Evolutionary conservation across 345 rosid genomes (phyloP), one percentile per base, ranked within the genome.

Genomic region (Punica granatum): DNA sequence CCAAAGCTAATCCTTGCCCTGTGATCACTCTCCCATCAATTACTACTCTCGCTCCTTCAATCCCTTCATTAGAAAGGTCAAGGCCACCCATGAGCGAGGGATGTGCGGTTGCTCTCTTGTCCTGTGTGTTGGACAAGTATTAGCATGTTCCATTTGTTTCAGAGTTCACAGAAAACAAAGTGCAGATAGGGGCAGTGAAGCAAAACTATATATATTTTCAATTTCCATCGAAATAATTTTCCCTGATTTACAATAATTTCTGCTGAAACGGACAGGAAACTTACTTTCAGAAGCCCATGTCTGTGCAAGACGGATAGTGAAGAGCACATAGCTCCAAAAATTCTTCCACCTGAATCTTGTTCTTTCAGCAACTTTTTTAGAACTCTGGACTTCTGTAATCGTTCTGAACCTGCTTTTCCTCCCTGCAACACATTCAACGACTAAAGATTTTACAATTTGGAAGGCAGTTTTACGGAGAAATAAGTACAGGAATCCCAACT

Each of bases 21-120:
- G 97, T 93, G 68, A 93, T 93, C 75, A 93, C 74, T 68, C 84
- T 90, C 59, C 96, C 96, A 58, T 93, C 96, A 63, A 93, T 85
- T 34, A 93, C 97, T 48, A 90, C 87, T 67, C 79, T 85, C 31
- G 92, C 82, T 26, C 84, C 88, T 67, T 82, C 78, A 0, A 73
- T 72, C 46, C 67, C 81, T 39, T 68, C 73, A 68, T 56, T 63
- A 31, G 72, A 34, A 16, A 78, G 73, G 67, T 71, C 63, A 16
- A 78, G 72, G 68, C 73, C 56, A 16, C 69, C 82, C 54, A 65
- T 61, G 65, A 75, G 70, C 6, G 81, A 80, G 43, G 88, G 85
- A 72, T 88, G 89, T 54, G 81, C 84, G 28, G 82, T 73, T 26
- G 75, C 87, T 76, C 75, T 82, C 75, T 81, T 93, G 34, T 73